Evolutionary conservation across 768 basidiomycete genomes (phyloP).

Genomic region (Tylopilus vinaceipallidus): DNA sequence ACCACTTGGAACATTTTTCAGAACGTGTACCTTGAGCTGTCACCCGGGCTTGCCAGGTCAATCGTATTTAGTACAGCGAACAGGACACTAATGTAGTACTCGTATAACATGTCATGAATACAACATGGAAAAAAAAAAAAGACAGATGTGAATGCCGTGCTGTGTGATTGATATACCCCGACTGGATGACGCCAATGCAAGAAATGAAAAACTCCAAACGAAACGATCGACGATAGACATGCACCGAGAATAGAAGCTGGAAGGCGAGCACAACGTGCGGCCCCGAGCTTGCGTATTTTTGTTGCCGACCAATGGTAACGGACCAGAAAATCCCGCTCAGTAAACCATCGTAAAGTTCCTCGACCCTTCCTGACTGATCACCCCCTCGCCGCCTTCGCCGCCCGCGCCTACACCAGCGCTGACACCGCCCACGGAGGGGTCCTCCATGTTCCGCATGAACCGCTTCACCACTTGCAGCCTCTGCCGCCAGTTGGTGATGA

Average conservation of each 20-base stretch:
- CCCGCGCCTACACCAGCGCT: constrained; percentile 14
- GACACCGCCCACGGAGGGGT: constrained; percentile 19
- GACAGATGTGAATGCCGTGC: constrained; percentile 4
- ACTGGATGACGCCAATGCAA: constrained; percentile 9
- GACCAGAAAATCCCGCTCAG: constrained; percentile 21
- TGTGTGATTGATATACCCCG: constrained; percentile 9
- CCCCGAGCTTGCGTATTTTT: constrained; percentile 1
- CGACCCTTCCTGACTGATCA: constrained; percentile 51
- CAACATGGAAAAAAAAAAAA: constrained; percentile 10
- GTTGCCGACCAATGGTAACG: neutral
- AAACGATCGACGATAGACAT: constrained; percentile 17
- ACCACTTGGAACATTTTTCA: no score
- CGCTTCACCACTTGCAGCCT: constrained; percentile 78
- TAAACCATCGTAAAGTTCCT: constrained; percentile 60
- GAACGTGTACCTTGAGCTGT: neutral
- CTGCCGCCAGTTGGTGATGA: constrained; percentile 86
- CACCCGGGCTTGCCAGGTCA: neutral
- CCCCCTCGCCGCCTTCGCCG: constrained; percentile 35
- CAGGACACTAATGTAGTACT: neutral
- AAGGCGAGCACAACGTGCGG: neutral
- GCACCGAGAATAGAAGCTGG: neutral
- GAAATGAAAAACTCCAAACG: constrained; percentile 3
- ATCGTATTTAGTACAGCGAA: constrained; percentile 7
- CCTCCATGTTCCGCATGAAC: constrained; percentile 40
- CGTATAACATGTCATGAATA: constrained; percentile 11